Evolutionary conservation across 768 basidiomycete genomes (phyloP).

Genomic region (Melanogaster broomeanus): DNA sequence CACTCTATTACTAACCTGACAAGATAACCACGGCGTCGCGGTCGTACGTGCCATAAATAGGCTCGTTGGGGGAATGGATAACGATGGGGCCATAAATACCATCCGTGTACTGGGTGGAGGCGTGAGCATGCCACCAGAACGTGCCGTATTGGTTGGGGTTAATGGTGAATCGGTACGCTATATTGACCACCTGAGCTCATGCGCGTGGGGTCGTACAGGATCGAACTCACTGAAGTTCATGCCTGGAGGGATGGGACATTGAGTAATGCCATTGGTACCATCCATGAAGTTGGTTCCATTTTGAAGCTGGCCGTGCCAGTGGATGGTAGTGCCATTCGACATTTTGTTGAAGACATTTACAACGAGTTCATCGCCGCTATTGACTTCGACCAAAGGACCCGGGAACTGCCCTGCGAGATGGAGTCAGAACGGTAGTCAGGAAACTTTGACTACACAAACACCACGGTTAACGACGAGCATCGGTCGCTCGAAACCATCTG

Average conservation of each 20-base stretch:
- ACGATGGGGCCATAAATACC: constrained; percentile 51
- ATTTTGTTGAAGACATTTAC: constrained; percentile 37
- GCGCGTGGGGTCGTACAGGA: neutral
- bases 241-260: constrained; percentile 57
- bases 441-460: neutral
- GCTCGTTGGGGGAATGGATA: constrained; percentile 41
- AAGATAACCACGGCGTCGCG: constrained; percentile 40
- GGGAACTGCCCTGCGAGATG: constrained; percentile 32
- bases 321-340: constrained; percentile 33
- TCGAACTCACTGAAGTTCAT: constrained; percentile 36
- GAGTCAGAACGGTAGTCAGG: neutral
- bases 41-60: constrained; percentile 37
- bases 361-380: constrained; percentile 35
- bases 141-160: constrained; percentile 44
- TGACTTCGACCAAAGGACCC: constrained; percentile 35
- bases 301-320: constrained; percentile 40
- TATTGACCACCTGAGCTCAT: neutral
- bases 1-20: constrained; percentile 28
- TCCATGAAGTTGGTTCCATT: constrained; percentile 52
- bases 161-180: constrained; percentile 42
- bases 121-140: constrained; percentile 50
- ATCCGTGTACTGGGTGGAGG: constrained; percentile 45
- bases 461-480: constrained; percentile 53
- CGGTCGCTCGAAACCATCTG: constrained; percentile 41
- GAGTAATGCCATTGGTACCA: constrained; percentile 46